Conservation (phyloP, 2,329 filamentous ascomycete species). For the Aspergillus sp. region DNA sequence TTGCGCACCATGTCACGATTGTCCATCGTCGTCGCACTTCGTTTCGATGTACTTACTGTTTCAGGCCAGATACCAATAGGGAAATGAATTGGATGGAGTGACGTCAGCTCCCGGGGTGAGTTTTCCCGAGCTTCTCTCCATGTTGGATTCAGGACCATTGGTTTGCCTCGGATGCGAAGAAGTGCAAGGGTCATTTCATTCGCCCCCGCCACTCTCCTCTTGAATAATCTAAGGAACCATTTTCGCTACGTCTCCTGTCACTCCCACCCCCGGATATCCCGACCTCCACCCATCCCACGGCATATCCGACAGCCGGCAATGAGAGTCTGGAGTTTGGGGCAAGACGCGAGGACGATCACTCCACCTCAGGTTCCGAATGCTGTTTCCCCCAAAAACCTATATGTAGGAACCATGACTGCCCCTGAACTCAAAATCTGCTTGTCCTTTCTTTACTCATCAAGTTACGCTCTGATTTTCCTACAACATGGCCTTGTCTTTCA, state of each 20-base stretch:
- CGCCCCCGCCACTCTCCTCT: neutral
- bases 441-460: neutral
- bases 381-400: neutral
- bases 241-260: neutral
- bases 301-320: conserved; percentile 9
- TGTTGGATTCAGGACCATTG: too few species aligned
- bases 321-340: neutral
- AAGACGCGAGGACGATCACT: neutral
- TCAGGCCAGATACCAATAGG: neutral
- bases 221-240: neutral
- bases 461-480: neutral
- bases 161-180: too few species aligned
- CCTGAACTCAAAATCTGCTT: neutral
- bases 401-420: neutral
- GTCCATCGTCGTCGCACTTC: neutral
- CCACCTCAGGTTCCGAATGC: neutral
- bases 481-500: conserved; percentile 29
- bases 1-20: neutral
- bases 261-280: conserved; percentile 10
- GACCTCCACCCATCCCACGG: conserved; percentile 2
- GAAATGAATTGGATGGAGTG: neutral
- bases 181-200: too few species aligned
- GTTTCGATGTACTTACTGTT: neutral
- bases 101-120: neutral
- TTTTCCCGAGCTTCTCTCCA: neutral